These are phyloP conservation scores for Solanum appendiculatum DNA, from an alignment of 257 asterid species.

Conservation along the genomic window DNA sequence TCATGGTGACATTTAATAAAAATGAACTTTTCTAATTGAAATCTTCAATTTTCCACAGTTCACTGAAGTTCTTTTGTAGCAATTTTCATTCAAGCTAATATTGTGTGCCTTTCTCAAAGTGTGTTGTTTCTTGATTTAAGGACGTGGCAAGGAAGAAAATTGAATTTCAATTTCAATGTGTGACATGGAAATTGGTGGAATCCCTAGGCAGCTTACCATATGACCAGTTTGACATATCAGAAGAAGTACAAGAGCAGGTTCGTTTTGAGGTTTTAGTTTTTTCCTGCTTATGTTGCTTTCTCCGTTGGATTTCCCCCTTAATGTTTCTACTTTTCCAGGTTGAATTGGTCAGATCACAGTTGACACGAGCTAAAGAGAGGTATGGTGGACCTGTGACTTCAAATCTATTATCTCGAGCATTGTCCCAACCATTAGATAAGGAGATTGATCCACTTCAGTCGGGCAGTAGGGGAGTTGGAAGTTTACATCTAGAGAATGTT, in stretches of 20 bases:
- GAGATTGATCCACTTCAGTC: constrained; percentile 53
- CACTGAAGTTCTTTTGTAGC: background rate
- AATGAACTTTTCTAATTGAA: background rate
- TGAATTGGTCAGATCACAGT: constrained; percentile 46
- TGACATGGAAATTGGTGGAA: constrained; percentile 83
- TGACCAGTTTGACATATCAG: constrained; percentile 67
- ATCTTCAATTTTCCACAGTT: background rate
- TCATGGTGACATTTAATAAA: background rate
- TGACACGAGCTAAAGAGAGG: constrained; percentile 84
- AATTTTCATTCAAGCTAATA: background rate
- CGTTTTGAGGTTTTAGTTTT: constrained; percentile 4
- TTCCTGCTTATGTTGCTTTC: background rate
- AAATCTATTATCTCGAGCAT: constrained; percentile 41
- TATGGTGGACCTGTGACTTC: constrained; percentile 73
- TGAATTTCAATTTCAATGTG: constrained; percentile 75
- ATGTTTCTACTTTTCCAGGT: constrained; percentile 39
- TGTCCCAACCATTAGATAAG: constrained; percentile 64
- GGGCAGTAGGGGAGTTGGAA: constrained; percentile 30
- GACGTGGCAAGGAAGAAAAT: constrained; percentile 56
- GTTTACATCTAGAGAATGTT: constrained; percentile 34
- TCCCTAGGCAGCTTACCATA: constrained; percentile 53
- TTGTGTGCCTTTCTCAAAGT: constrained; percentile 11
- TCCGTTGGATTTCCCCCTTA: background rate
- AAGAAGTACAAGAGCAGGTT: constrained; percentile 97
- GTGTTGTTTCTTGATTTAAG: constrained; percentile 30